phyloP scores from a whole-genome alignment of 768 basidiomycete species.

The Tephrocybe sp. region DNA sequence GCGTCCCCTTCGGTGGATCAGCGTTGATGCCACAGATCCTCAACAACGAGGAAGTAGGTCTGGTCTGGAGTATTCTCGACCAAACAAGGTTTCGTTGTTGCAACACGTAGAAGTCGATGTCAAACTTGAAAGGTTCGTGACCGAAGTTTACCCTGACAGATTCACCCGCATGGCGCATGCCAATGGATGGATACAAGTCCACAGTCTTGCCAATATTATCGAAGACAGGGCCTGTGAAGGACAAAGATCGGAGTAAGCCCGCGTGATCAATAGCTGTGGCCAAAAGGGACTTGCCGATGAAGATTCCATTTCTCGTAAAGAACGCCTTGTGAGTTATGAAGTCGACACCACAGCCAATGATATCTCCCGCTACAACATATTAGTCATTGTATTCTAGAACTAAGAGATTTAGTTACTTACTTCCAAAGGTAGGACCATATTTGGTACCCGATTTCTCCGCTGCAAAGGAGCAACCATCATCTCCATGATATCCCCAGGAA shows the following conservation, averaged over 20 bases:
- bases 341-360: slow-evolving; percentile 91
- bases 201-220: slow-evolving; percentile 64
- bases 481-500: slow-evolving; percentile 94
- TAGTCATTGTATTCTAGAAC: slow-evolving; percentile 7
- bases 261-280: too few relatives aligned
- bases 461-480: slow-evolving; percentile 78
- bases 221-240: slow-evolving; percentile 57
- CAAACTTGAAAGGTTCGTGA: slow-evolving; percentile 79
- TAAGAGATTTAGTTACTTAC: slow-evolving; percentile 39
- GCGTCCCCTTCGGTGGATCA: slow-evolving; percentile 22
- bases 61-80: slow-evolving; percentile 60
- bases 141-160: slow-evolving; percentile 86
- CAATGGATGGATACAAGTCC: slow-evolving; percentile 84
- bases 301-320: slow-evolving; percentile 84
- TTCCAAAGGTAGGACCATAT: slow-evolving; percentile 80
- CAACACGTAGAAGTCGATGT: slow-evolving; percentile 85
- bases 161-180: slow-evolving; percentile 79
- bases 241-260: neutral
- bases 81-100: slow-evolving; percentile 65
- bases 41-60: slow-evolving; percentile 40
- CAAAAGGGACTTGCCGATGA: slow-evolving; percentile 47
- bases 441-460: slow-evolving; percentile 66
- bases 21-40: slow-evolving; percentile 20
- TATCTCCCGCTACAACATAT: slow-evolving; percentile 64
- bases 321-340: slow-evolving; percentile 79